These are phyloP conservation scores for Phytopythium oedochilum DNA, from an alignment of 352 stramenopile species.

Conservation along the genomic window DNA sequence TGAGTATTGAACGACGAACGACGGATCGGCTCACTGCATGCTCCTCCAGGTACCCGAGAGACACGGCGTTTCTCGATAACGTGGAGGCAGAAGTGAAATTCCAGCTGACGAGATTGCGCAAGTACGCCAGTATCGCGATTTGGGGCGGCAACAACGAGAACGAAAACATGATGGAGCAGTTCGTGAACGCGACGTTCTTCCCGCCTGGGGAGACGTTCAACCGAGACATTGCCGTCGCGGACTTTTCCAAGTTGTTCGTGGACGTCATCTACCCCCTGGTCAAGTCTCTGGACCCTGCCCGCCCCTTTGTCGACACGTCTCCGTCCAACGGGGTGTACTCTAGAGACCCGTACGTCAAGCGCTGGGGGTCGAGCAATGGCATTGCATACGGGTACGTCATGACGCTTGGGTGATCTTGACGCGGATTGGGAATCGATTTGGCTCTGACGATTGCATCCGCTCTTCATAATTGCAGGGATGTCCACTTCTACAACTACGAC, in stretches of 20 bases:
- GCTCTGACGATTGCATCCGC: not conserved
- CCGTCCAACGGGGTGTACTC: constrained; percentile 83
- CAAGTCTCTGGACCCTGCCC: constrained; percentile 33
- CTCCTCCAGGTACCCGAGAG: constrained; percentile 39
- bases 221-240: constrained; percentile 66
- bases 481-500: constrained; percentile 86
- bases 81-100: constrained; percentile 51
- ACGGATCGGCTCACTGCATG: not conserved
- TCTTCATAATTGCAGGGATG: constrained; percentile 35
- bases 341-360: constrained; percentile 73
- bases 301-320: constrained; percentile 84
- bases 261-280: constrained; percentile 64
- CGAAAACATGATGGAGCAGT: constrained; percentile 85
- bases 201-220: constrained; percentile 49
- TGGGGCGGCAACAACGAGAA: constrained; percentile 92
- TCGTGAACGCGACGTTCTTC: constrained; percentile 50
- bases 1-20: too few species aligned
- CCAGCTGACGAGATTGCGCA: constrained; percentile 60
- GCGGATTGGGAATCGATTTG: not conserved
- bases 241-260: constrained; percentile 82
- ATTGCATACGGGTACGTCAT: constrained; percentile 45
- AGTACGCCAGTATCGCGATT: constrained; percentile 82
- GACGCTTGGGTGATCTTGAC: not conserved
- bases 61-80: constrained; percentile 53
- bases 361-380: constrained; percentile 62